A percentile compares a stretch with the other conserved stretches of the same genome.
Conservation (phyloP, 2,329 filamentous ascomycete genomes). For the Beauveria sp. region DNA sequence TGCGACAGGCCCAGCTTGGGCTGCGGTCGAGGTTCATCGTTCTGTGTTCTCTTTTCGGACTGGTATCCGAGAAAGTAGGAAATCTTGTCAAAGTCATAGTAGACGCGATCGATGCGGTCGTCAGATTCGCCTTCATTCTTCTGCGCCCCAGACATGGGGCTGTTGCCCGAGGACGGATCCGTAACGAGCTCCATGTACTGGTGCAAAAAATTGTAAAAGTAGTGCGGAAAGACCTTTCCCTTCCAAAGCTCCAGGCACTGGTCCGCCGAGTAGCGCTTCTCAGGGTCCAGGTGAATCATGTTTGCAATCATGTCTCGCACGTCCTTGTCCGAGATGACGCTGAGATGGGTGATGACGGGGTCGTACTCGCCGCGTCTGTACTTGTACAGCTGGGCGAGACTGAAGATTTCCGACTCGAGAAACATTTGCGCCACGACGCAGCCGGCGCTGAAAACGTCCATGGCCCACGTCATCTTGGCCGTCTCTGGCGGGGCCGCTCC, state of each 20-base stretch:
- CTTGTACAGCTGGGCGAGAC: conserved; percentile 89
- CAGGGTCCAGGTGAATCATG: conserved; percentile 93
- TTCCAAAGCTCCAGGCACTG: conserved; percentile 92
- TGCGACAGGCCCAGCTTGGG: conserved; percentile 48
- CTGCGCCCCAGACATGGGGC: conserved; percentile 55
- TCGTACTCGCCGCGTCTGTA: conserved; percentile 92
- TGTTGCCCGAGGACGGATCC: conserved; percentile 74
- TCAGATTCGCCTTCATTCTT: conserved; percentile 81
- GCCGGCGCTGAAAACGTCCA: conserved; percentile 96
- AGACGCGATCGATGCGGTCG: conserved; percentile 88
- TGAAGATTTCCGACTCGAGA: conserved; percentile 92
- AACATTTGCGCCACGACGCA: conserved; percentile 97
- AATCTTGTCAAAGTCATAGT: conserved; percentile 94
- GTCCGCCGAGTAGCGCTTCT: conserved; percentile 85
- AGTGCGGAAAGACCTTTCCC: conserved; percentile 84
- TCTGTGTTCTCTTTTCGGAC: conserved; percentile 33
- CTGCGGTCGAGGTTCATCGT: conserved; percentile 19
- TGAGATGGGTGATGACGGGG: conserved; percentile 70
- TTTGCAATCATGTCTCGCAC: conserved; percentile 83
- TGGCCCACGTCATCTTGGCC: conserved; percentile 71
- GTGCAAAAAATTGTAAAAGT: conserved; percentile 96
- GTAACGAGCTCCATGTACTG: conserved; percentile 97
- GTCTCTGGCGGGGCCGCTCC: conserved; percentile 56
- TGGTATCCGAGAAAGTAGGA: conserved; percentile 83
- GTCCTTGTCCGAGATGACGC: conserved; percentile 79